A percentile compares a stretch with the other conserved stretches of the same genome.
These are phyloP conservation scores for Leccinum arenicola DNA, from an alignment of 768 basidiomycete species.

Conservation along the genomic window DNA sequence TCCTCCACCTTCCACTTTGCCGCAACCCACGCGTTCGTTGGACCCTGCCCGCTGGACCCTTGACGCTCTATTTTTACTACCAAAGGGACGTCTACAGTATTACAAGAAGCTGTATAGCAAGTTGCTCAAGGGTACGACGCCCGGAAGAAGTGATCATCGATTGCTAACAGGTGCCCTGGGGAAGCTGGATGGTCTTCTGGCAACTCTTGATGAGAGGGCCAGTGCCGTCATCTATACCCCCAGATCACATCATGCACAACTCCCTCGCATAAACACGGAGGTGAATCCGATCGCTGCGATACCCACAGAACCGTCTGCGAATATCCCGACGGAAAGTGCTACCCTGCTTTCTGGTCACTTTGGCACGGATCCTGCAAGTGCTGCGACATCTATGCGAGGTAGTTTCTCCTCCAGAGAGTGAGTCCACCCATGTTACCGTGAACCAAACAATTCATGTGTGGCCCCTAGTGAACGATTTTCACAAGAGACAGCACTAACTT, in stretches of 20 bases:
- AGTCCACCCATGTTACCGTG: constrained; percentile 21
- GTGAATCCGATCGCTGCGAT: neutral
- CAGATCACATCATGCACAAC: neutral
- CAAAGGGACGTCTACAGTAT: constrained; percentile 81
- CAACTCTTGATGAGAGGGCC: constrained; percentile 58
- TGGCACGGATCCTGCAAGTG: constrained; percentile 37
- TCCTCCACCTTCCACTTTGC: constrained; percentile 51
- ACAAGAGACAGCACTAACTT: constrained; percentile 54
- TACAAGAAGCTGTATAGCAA: constrained; percentile 89
- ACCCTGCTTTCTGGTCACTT: constrained; percentile 23
- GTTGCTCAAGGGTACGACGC: constrained; percentile 80
- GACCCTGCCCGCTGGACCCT: constrained; percentile 68
- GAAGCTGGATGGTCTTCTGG: constrained; percentile 72
- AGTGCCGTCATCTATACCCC: constrained; percentile 30
- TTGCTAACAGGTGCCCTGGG: constrained; percentile 78
- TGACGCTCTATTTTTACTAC: constrained; percentile 84
- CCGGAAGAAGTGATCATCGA: constrained; percentile 83
- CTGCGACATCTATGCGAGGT: constrained; percentile 49
- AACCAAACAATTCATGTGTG: constrained; percentile 7
- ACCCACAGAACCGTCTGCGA: neutral
- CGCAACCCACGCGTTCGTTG: constrained; percentile 32
- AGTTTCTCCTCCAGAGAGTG: constrained; percentile 58
- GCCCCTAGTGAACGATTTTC: constrained; percentile 54
- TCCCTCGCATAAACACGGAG: neutral
- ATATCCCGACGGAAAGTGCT: constrained; percentile 1